Conservation (phyloP, 139 green algal genomes). For the Deuterostichococcus epilithicus region DNA sequence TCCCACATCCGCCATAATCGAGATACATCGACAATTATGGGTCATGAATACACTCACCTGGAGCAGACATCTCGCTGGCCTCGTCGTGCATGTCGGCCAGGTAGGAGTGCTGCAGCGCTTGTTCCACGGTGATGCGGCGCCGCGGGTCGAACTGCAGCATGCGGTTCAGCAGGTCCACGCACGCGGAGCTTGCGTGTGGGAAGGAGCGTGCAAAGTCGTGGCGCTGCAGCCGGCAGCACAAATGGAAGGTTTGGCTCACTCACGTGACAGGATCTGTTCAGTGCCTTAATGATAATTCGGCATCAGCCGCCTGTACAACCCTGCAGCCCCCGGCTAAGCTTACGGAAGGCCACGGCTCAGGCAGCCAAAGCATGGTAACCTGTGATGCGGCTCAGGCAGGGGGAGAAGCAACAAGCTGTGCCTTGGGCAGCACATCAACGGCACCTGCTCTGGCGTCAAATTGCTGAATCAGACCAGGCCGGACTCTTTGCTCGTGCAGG, state of each 20-base stretch:
- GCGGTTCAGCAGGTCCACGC: conserved; percentile 80
- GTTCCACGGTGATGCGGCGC: conserved; percentile 76
- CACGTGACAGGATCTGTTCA: no score
- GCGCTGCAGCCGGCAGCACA: conserved; percentile 26
- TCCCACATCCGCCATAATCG: background rate
- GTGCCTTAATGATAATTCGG: no score
- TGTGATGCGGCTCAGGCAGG: no score
- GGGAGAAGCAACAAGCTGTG: no score
- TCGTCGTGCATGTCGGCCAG: conserved; percentile 81
- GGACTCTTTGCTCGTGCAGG: background rate
- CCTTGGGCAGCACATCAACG: no score
- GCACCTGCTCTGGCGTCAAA: no score
- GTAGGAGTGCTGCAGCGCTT: conserved; percentile 87
- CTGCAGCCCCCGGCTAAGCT: no score
- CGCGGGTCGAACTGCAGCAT: conserved; percentile 92
- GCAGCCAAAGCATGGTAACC: no score
- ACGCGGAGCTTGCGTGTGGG: conserved; percentile 61
- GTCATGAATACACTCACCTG: conserved; percentile 21
- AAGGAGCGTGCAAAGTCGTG: conserved; percentile 60
- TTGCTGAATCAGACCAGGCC: background rate
- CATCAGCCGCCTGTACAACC: no score
- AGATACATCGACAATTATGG: background rate
- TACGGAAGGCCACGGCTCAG: no score
- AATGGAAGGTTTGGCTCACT: no score
- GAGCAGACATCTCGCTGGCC: conserved; percentile 59